Evolutionary conservation across 164 flowering plant genomes (phyloP).

Genomic region (Dillenia suffruticosa): DNA sequence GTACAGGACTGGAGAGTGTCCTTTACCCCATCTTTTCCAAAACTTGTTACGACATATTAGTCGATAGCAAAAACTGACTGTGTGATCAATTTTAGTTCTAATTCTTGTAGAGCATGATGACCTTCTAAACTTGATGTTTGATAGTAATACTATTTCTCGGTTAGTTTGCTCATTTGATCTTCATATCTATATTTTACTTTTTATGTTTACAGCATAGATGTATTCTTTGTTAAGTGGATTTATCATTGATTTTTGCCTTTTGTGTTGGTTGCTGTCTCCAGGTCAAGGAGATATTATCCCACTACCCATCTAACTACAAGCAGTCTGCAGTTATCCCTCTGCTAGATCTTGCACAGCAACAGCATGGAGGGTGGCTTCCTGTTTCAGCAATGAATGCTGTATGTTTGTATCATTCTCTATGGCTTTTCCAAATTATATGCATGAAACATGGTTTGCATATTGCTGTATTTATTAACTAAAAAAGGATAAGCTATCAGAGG

Average conservation of each 20-base stretch:
- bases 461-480: too few relatives aligned
- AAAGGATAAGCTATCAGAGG: too few relatives aligned
- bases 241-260: background rate
- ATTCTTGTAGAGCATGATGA: too few relatives aligned
- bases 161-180: background rate
- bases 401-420: conserved; percentile 25
- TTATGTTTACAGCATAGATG: background rate
- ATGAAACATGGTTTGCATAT: too few relatives aligned
- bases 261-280: conserved; percentile 15
- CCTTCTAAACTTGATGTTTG: too few relatives aligned
- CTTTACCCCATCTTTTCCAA: too few relatives aligned
- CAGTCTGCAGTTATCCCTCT: conserved; percentile 97
- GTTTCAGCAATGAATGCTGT: conserved; percentile 99
- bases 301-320: conserved; percentile 98
- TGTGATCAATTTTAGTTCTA: too few relatives aligned
- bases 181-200: background rate
- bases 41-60: too few relatives aligned
- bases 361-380: conserved; percentile 98
- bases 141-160: too few relatives aligned
- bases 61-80: too few relatives aligned
- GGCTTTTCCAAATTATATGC: too few relatives aligned
- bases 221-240: background rate
- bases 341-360: conserved; percentile 99
- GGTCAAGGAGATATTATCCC: conserved; percentile 89
- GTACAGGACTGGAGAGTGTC: too few relatives aligned